Percentiles rank a stretch among this genome's conserved stretches.
These are phyloP conservation scores for Epicoccum sorghinum DNA, from an alignment of 2,329 filamentous ascomycete species.

Conservation along the genomic window DNA sequence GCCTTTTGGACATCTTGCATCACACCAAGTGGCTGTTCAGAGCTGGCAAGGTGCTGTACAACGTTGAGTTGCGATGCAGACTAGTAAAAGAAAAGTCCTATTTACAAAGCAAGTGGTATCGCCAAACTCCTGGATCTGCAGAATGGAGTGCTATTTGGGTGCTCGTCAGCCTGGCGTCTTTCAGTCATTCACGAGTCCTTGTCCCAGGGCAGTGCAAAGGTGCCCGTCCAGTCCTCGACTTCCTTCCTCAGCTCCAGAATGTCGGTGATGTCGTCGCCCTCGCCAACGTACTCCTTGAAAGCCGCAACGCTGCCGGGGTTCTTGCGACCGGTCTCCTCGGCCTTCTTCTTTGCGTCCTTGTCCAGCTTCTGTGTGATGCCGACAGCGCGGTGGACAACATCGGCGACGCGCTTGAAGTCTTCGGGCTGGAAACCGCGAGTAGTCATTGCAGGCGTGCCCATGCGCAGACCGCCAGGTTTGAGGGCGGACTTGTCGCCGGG, in stretches of 20 bases:
- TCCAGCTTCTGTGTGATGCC: slow-evolving; percentile 50
- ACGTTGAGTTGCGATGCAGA: not conserved
- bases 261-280: slow-evolving; percentile 50
- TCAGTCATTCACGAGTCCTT: slow-evolving; percentile 30
- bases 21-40: too few species aligned
- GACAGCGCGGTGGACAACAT: slow-evolving; percentile 51
- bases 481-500: slow-evolving; percentile 97
- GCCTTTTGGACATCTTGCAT: too few species aligned
- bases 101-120: slow-evolving; percentile 23
- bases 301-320: slow-evolving; percentile 48
- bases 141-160: slow-evolving; percentile 16
- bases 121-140: slow-evolving; percentile 25
- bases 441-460: slow-evolving; percentile 97
- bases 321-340: slow-evolving; percentile 46
- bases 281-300: slow-evolving; percentile 50
- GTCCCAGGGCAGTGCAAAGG: slow-evolving; percentile 50
- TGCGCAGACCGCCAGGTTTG: slow-evolving; percentile 91
- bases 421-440: slow-evolving; percentile 89
- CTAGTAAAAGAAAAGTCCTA: slow-evolving; percentile 15
- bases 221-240: slow-evolving; percentile 51
- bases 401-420: slow-evolving; percentile 76
- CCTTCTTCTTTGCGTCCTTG: slow-evolving; percentile 48
- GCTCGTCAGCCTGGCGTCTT: slow-evolving; percentile 5
- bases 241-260: slow-evolving; percentile 50
- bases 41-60: too few species aligned